Base-by-base conservation (phyloP, 2,329 filamentous ascomycete genomes). In the Aspergillus proliferans region DNA sequence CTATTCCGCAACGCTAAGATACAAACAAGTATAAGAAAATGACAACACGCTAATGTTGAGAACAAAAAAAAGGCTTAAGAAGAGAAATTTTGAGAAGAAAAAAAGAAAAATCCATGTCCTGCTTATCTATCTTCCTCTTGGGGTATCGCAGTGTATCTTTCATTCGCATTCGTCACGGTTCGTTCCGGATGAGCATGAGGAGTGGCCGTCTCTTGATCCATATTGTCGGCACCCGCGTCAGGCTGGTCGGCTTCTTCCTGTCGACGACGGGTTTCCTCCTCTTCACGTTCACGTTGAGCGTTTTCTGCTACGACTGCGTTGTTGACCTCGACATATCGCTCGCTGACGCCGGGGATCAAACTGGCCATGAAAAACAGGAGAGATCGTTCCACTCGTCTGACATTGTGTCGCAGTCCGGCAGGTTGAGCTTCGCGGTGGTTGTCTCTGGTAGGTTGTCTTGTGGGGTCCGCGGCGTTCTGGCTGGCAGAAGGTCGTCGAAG, bases 321-420 rank as follows among this genome's bases (percentile, higher is more conserved):
- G 50, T 77, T 71, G 22, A 77, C 80, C 53, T 75, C 70, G 12
- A 84, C 77, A 60, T 82, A 79, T 6, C 79, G 70, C 60, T 85
- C 82, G 0, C 82, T 81, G 22, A 85, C 72, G 0, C 82, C 82
- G 1, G 82, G 82, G 60, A 82, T 77, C 45, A 85, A 60, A 62
- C 78, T 83, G 0, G 81, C 81, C 30, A 85, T 61, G 51, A 85
- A 82, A n/a, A 85, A 68, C n/a, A 79, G 79, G 38, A 81, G 58
- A 1, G 77, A 77, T 34, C 82, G 71, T 61, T 84, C 81, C 0
- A 73, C 62, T 2, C 73, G 71, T 40, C 77, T 66, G 15, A 80
- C 38, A 18, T 56, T 56, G 14, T 60, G 58, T 48, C 61, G 60
- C 3, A 62, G 12, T n/a, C 52, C 57, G 3, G 41, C 22, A 19